Percentiles rank a stretch among this genome's conserved stretches.
These are phyloP conservation scores for Schizochytrium sp. DNA, from an alignment of 108 stramenopile genomes.

Conservation along the genomic window DNA sequence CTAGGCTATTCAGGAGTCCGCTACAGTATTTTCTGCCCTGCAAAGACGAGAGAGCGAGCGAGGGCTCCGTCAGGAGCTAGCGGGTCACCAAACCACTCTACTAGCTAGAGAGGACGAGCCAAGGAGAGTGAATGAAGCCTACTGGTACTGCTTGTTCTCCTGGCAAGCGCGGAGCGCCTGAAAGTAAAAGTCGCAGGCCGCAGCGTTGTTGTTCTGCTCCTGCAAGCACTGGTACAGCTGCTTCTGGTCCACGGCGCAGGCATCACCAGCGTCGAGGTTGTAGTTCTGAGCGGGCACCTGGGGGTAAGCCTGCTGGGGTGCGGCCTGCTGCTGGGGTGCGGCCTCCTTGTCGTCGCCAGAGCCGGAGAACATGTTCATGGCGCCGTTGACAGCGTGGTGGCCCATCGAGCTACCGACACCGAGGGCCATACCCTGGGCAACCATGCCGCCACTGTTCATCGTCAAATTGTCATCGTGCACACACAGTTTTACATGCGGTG, in stretches of 20 bases:
- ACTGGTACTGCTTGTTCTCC: constrained; percentile 11
- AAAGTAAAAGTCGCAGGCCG: constrained; percentile 7
- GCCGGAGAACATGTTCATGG: not conserved
- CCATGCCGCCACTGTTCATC: not conserved
- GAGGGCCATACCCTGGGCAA: constrained; percentile 1
- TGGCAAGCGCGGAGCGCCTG: not conserved
- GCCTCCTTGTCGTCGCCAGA: not conserved
- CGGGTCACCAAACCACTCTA: no score
- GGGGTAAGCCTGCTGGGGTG: not conserved
- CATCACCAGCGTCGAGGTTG: not conserved
- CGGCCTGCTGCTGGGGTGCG: not conserved
- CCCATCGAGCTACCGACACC: not conserved
- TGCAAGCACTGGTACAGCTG: constrained; percentile 10
- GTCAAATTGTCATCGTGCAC: no score
- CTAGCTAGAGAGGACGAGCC: no score
- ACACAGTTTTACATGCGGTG: no score
- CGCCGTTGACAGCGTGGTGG: not conserved
- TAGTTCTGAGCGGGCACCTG: not conserved
- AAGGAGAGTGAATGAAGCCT: not conserved
- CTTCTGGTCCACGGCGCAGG: constrained; percentile 14
- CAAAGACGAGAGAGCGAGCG: no score
- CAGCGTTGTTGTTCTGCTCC: constrained; percentile 19
- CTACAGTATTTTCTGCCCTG: no score
- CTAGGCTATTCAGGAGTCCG: no score
- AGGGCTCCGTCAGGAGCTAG: no score